Percentiles rank a stretch among this genome's conserved stretches.
Evolutionary conservation across 805 yeast genomes (phyloP).

Genomic region (Candida endomychidarum): DNA sequence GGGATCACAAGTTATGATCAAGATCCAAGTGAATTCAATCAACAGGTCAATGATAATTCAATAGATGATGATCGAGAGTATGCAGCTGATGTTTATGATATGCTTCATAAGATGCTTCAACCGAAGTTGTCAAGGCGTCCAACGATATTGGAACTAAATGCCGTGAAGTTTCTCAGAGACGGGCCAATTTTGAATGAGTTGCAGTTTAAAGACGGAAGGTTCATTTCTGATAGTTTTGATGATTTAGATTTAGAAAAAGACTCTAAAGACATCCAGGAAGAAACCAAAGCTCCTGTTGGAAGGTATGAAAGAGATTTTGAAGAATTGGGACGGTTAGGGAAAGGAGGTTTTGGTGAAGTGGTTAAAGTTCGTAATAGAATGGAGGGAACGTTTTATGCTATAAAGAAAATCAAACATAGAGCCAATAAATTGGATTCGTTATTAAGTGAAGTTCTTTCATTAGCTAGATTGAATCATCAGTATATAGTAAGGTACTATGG

Average conservation of each 20-base stretch:
- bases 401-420: slow-evolving; percentile 84
- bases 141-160: slow-evolving; percentile 79
- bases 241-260: slow-evolving; percentile 3
- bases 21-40: slow-evolving; percentile 41
- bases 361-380: slow-evolving; percentile 93
- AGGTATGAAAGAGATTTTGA: slow-evolving; percentile 93
- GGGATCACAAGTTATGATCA: slow-evolving; percentile 53
- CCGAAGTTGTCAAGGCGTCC: slow-evolving; percentile 68
- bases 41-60: slow-evolving; percentile 22
- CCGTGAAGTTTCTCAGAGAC: slow-evolving; percentile 78
- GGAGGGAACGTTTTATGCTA: slow-evolving; percentile 94
- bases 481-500: slow-evolving; percentile 95
- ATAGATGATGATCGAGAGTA: slow-evolving; percentile 66
- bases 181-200: slow-evolving; percentile 41
- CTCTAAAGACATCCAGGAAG: neutral
- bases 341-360: slow-evolving; percentile 97
- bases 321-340: slow-evolving; percentile 86
- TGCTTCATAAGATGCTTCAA: slow-evolving; percentile 65
- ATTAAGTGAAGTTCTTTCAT: slow-evolving; percentile 84
- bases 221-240: slow-evolving; percentile 3
- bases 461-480: slow-evolving; percentile 91
- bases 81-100: slow-evolving; percentile 62
- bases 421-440: slow-evolving; percentile 78
- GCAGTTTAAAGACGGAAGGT: slow-evolving; percentile 13
- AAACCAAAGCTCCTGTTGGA: slow-evolving; percentile 26